A percentile compares a stretch with the other conserved stretches of the same genome.
phyloP scores from a whole-genome alignment of 768 basidiomycete species.

The Kwoniella shandongensis region DNA sequence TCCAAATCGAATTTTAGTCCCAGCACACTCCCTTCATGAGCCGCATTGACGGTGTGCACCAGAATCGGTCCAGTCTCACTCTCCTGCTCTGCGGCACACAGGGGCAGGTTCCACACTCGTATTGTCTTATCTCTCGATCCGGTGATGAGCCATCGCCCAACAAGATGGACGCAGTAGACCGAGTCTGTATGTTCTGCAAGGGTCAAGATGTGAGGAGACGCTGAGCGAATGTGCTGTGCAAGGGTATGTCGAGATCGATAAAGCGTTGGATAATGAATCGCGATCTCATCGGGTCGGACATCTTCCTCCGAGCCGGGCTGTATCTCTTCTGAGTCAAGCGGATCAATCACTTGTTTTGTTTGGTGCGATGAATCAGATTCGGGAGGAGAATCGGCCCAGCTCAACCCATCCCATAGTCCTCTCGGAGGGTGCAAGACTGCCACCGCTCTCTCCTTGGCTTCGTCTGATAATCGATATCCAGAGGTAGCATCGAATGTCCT shows the following conservation, averaged over 20 bases:
- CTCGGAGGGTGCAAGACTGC: slow-evolving; percentile 15
- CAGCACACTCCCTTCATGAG: slow-evolving; percentile 42
- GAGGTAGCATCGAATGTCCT: slow-evolving; percentile 11
- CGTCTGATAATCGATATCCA: slow-evolving; percentile 11
- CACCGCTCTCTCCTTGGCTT: neutral
- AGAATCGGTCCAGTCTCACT: neutral
- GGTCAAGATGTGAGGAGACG: neutral
- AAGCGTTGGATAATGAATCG: slow-evolving; percentile 40
- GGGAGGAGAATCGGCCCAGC: neutral
- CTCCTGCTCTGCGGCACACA: slow-evolving; percentile 9
- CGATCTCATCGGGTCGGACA: neutral
- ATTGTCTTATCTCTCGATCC: slow-evolving; percentile 37
- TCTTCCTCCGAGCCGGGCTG: neutral
- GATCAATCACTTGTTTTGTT: neutral
- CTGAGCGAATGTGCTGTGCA: slow-evolving; percentile 4
- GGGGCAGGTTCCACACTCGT: slow-evolving; percentile 12
- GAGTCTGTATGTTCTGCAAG: slow-evolving; percentile 17
- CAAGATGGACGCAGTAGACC: slow-evolving; percentile 26
- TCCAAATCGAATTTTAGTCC: slow-evolving; percentile 20
- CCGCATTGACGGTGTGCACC: slow-evolving; percentile 6
- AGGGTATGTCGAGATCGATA: slow-evolving; percentile 24
- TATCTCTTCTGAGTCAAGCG: neutral
- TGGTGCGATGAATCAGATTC: no score
- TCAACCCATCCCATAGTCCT: slow-evolving; percentile 21
- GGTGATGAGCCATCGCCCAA: slow-evolving; percentile 27